A percentile compares a stretch with the other conserved stretches of the same genome.
Conservation (phyloP, 768 basidiomycete species). For the Rickenella mellea region DNA sequence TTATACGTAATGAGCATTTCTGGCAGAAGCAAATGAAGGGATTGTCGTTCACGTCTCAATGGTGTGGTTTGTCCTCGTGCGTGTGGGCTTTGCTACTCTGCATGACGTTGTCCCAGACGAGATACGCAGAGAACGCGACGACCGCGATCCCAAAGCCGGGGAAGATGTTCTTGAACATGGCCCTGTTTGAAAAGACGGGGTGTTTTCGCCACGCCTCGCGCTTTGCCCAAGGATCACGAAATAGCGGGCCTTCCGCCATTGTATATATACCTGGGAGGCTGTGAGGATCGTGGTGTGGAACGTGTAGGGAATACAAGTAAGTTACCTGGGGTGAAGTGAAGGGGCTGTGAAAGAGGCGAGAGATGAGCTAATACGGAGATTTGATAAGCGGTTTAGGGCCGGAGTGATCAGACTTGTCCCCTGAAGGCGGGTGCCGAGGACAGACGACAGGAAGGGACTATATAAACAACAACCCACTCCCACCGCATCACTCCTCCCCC, state of each 20-base stretch:
- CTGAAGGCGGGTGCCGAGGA: too few species aligned
- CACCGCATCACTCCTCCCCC: slow-evolving; percentile 17
- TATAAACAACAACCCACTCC: slow-evolving; percentile 1
- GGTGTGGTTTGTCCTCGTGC: background rate
- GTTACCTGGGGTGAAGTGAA: background rate
- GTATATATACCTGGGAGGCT: slow-evolving; percentile 12
- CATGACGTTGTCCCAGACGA: slow-evolving; percentile 75
- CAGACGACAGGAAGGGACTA: background rate
- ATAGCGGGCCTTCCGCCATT: slow-evolving; percentile 64
- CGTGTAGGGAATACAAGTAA: background rate
- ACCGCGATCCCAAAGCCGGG: slow-evolving; percentile 93
- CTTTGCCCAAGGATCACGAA: slow-evolving; percentile 92
- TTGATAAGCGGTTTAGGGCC: background rate
- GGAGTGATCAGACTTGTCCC: background rate
- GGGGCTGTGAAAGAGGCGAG: background rate
- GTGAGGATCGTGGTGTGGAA: slow-evolving; percentile 8
- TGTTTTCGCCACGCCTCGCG: slow-evolving; percentile 87
- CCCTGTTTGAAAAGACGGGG: slow-evolving; percentile 77
- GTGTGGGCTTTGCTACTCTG: background rate
- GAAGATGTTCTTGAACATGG: slow-evolving; percentile 86
- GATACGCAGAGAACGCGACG: slow-evolving; percentile 87
- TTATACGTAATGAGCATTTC: too few species aligned
- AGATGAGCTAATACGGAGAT: background rate
- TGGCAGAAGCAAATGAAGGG: too few species aligned
- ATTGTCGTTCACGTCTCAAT: too few species aligned